Evolutionary conservation across 208 protist genomes (phyloP).

Genomic region (Acanthamoeba castellanii): DNA sequence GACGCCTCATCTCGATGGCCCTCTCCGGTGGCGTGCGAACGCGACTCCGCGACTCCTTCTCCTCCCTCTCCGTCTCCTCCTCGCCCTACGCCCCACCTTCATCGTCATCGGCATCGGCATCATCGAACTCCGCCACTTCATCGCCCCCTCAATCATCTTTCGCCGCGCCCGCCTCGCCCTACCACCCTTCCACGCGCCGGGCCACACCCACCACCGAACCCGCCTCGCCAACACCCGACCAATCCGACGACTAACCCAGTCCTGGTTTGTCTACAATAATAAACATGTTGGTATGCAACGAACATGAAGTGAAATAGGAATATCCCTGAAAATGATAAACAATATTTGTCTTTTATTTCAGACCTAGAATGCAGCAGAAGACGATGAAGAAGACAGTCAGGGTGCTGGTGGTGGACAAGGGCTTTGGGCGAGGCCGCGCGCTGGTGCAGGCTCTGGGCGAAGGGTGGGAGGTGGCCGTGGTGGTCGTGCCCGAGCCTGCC

Average conservation of each 20-base stretch:
- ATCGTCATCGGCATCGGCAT: neutral
- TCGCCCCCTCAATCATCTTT: neutral
- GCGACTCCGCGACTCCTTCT: neutral
- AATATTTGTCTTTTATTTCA: no score
- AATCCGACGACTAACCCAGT: no score
- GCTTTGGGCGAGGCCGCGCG: neutral
- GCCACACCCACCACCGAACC: no score
- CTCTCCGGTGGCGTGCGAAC: neutral
- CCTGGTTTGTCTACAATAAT: no score
- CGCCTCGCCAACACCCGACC: no score
- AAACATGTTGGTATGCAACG: no score
- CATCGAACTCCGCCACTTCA: neutral
- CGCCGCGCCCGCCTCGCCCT: no score
- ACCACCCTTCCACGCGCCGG: no score
- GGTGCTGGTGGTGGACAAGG: slow-evolving; percentile 11
- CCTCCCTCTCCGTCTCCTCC: neutral
- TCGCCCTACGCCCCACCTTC: neutral
- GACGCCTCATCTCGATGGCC: slow-evolving; percentile 11
- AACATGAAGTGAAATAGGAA: no score
- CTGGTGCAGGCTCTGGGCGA: slow-evolving; percentile 1
- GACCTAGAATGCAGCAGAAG: no score
- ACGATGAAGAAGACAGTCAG: neutral
- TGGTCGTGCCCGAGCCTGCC: neutral
- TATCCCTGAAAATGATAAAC: no score
- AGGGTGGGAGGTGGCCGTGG: neutral